A percentile compares a stretch with the other conserved stretches of the same genome.
These are phyloP conservation scores for Picea mariana DNA, from an alignment of 83 land plant species.

Conservation along the genomic window DNA sequence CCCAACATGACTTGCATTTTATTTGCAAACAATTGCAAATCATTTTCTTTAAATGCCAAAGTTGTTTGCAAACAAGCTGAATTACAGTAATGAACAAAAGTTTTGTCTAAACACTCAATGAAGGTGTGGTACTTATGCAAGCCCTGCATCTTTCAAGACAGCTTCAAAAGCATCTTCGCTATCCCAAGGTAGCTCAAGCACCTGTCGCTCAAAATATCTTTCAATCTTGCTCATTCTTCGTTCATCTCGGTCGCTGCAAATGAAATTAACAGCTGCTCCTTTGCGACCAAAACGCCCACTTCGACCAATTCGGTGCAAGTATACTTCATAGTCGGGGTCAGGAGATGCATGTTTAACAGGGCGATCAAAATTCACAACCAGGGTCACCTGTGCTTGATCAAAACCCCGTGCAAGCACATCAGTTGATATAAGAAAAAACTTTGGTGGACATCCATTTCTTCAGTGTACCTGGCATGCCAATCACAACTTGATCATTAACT, in stretches of 20 bases:
- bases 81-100: too few species aligned
- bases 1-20: too few species aligned
- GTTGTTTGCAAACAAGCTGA: too few species aligned
- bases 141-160: conserved; percentile 73
- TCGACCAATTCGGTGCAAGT: conserved; percentile 88
- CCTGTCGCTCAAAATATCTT: conserved; percentile 45
- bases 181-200: conserved; percentile 75
- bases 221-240: conserved; percentile 57
- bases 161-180: conserved; percentile 59
- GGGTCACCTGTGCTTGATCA: too few species aligned
- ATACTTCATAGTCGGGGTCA: conserved; percentile 89
- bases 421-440: too few species aligned
- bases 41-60: too few species aligned
- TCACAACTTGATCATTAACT: conserved; percentile 76
- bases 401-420: too few species aligned
- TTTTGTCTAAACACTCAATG: too few species aligned
- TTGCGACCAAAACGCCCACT: conserved; percentile 96
- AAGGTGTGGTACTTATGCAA: conserved; percentile 22
- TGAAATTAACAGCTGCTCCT: conserved; percentile 66
- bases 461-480: conserved; percentile 96
- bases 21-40: too few species aligned
- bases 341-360: too few species aligned
- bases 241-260: conserved; percentile 50
- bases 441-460: conserved; percentile 63
- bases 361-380: too few species aligned